A percentile compares a stretch with the other conserved stretches of the same genome.
Conservation (phyloP, 1,139 yeast genomes). For the Meyerozyma carpophila region DNA sequence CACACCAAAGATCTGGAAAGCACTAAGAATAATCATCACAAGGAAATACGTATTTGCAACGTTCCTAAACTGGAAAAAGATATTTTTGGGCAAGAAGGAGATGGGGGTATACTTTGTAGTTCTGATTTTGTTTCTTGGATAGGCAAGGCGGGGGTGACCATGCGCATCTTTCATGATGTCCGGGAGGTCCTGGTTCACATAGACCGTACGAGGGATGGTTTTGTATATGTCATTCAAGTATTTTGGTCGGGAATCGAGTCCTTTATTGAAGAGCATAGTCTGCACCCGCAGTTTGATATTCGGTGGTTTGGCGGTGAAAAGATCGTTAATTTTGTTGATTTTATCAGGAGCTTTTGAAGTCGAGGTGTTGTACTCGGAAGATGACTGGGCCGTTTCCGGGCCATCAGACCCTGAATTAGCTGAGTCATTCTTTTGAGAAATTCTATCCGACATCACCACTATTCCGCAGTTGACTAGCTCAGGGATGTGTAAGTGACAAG, state of each 20-base stretch:
- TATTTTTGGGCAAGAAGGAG: constrained; percentile 49
- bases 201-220: constrained; percentile 32
- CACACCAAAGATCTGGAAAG: constrained; percentile 52
- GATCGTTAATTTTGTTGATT: constrained; percentile 13
- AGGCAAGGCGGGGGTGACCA: constrained; percentile 24
- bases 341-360: not conserved
- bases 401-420: not conserved
- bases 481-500: not conserved
- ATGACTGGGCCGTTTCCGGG: not conserved
- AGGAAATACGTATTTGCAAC: constrained; percentile 55
- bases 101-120: constrained; percentile 59
- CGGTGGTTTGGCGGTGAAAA: constrained; percentile 27
- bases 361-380: not conserved
- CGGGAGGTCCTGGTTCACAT: constrained; percentile 28
- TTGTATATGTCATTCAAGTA: constrained; percentile 32
- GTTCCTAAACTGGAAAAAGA: constrained; percentile 46
- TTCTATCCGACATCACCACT: not conserved
- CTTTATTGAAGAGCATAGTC: constrained; percentile 24
- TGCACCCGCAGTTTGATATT: constrained; percentile 23
- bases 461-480: not conserved
- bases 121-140: constrained; percentile 53
- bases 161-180: not conserved
- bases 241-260: constrained; percentile 28
- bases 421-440: not conserved
- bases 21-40: constrained; percentile 46